Evolutionary conservation across 2,329 filamentous ascomycete genomes (phyloP).

Genomic region (Arthrobotrys iridis): DNA sequence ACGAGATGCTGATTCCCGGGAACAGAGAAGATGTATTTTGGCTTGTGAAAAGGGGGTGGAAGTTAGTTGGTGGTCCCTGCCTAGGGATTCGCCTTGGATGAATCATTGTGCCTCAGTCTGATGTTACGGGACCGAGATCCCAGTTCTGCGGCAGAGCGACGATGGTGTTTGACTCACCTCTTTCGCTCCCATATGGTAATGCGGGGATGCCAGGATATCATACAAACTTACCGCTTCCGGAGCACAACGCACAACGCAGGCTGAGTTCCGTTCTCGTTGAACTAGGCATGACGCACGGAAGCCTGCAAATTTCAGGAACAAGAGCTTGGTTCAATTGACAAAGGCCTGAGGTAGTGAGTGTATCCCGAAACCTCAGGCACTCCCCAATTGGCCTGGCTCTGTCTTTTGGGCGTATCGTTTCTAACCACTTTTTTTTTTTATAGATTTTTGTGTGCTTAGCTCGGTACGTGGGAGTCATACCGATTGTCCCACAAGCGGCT

Average conservation of each 20-base stretch:
- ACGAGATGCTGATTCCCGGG: neutral
- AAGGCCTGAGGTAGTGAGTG: neutral
- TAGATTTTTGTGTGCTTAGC: no score
- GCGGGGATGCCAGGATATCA: neutral
- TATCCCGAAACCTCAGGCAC: neutral
- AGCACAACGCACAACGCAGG: slow-evolving; percentile 12
- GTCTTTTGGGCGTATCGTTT: neutral
- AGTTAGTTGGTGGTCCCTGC: slow-evolving; percentile 13
- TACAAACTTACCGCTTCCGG: slow-evolving; percentile 40
- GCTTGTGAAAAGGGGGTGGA: neutral
- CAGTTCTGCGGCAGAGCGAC: neutral
- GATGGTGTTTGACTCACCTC: slow-evolving; percentile 36
- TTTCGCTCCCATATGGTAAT: neutral
- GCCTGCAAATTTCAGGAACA: slow-evolving; percentile 2
- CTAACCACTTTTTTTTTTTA: neutral
- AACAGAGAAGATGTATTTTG: neutral
- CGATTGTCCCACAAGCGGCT: neutral
- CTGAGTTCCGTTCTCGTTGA: neutral
- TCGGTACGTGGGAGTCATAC: slow-evolving; percentile 28
- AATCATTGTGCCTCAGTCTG: slow-evolving; percentile 47
- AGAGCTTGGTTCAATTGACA: no score
- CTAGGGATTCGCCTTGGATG: slow-evolving; percentile 48
- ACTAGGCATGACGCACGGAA: neutral
- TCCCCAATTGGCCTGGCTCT: no score
- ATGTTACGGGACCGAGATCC: no score